A percentile compares a stretch with the other conserved stretches of the same genome.
Conservation (phyloP, 352 stramenopile genomes). For the Phytophthora pluvialis region DNA sequence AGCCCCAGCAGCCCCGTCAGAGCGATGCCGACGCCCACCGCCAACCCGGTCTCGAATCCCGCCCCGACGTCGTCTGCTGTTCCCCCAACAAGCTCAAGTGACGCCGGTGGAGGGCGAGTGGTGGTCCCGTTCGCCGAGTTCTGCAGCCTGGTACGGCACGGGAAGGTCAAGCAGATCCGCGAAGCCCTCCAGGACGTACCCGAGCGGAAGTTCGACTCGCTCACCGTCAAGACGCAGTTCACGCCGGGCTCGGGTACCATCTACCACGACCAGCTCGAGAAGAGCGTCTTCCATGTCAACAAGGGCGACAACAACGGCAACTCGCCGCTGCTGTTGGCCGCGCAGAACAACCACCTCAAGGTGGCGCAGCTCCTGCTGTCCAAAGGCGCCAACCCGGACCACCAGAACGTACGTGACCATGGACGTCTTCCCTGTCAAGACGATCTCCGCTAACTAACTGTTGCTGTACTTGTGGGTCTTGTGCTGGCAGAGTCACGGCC, state of each 20-base stretch:
- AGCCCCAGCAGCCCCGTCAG: conserved; percentile 11
- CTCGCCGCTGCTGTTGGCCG: conserved; percentile 85
- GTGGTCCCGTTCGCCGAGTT: conserved; percentile 79
- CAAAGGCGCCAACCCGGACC: conserved; percentile 92
- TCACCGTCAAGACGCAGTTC: conserved; percentile 75
- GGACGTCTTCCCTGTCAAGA: conserved; percentile 1
- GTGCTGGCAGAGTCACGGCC: conserved; percentile 68
- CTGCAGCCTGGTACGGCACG: conserved; percentile 84
- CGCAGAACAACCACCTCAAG: conserved; percentile 91
- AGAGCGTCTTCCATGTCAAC: conserved; percentile 91
- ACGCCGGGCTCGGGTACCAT: conserved; percentile 86
- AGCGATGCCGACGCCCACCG: not conserved
- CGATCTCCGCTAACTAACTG: conserved; percentile 7
- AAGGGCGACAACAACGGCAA: conserved; percentile 92
- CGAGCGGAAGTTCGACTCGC: conserved; percentile 87
- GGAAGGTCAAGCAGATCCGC: conserved; percentile 90
- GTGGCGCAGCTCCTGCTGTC: conserved; percentile 90
- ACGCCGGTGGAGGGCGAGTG: conserved; percentile 28
- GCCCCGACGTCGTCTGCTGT: conserved; percentile 1
- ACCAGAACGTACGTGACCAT: conserved; percentile 77
- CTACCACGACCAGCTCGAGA: conserved; percentile 91
- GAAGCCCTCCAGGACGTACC: conserved; percentile 85
- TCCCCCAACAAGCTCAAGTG: conserved; percentile 1
- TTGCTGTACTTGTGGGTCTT: not conserved
- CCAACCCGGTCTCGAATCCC: conserved; percentile 9